Evolutionary conservation across 345 rosid species (phyloP), one percentile per base, ranked within the genome.

Genomic region (Geranium rotundifolium): DNA sequence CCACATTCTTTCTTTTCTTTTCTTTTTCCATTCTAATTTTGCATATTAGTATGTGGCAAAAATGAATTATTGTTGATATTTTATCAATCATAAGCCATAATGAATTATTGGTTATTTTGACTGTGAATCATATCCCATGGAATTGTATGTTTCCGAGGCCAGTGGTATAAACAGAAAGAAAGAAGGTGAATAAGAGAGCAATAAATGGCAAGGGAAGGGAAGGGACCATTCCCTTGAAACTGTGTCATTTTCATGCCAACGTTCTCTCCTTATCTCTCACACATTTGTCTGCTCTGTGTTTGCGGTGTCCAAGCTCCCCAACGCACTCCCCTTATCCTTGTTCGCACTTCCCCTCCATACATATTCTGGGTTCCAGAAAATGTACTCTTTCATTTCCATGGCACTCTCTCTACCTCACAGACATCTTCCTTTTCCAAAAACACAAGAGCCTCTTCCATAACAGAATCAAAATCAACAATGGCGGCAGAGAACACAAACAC

Each of bases 401-500:
- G 27, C 27, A 66, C 64, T 68, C 60, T 67, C 54, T 29, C 20
- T 17, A 59, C 49, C 52, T 56, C 50, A 17, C 20, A 41, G n/a
- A 29, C 31, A 7, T 54, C 29, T 12, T 17, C 31, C 34, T 0
- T 31, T 17, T 49, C 19, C 8, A 17, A 27, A 23, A 23, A 23
- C 27, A 23, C 27, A 23, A 23, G 27, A 23, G 16, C 56, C 29
- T 18, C 19, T 27, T 19, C 2, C 17, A 31, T 62, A 12, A 34
- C n/a, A 16, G 54, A 17, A 18, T 39, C 52, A 0, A 19, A 49
- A n/a, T 29, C 49, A 5, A 39, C 59, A n/a, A 81, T 82, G 87
- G 88, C 84, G 52, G 74, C 70, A 39, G 82, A 83, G 62, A 68
- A 67, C 61, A 55, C 82, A 5, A 76, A 2, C 27, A 23, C 82